Percentiles rank a stretch among this genome's conserved stretches.
phyloP scores from a whole-genome alignment of 306 rosid species.

The Cicer arietinum region DNA sequence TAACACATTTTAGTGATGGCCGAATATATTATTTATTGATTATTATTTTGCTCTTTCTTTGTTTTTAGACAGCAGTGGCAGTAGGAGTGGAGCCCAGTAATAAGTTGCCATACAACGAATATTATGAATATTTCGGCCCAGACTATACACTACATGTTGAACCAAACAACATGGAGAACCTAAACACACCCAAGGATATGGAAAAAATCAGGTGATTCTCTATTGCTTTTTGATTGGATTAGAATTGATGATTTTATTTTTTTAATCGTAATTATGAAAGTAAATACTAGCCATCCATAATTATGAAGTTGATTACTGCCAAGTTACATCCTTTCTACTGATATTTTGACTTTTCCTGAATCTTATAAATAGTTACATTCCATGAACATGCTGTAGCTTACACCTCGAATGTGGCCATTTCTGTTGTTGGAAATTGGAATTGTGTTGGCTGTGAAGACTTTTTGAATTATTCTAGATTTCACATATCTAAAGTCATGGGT shows the following conservation, averaged over 20 bases:
- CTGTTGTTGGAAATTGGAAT: not conserved
- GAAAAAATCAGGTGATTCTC: constrained; percentile 74
- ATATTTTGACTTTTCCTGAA: constrained; percentile 14
- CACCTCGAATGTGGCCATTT: constrained; percentile 3
- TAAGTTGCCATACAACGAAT: constrained; percentile 83
- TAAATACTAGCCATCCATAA: not conserved
- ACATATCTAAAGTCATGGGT: not conserved
- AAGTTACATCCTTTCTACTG: constrained; percentile 23
- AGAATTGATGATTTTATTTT: constrained; percentile 23
- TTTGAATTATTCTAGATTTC: constrained; percentile 20
- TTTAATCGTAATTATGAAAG: constrained; percentile 15
- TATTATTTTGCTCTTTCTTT: constrained; percentile 38
- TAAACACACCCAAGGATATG: constrained; percentile 72
- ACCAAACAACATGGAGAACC: constrained; percentile 72
- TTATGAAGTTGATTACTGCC: constrained; percentile 1
- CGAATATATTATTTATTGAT: constrained; percentile 19
- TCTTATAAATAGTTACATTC: not conserved
- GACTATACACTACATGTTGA: constrained; percentile 77
- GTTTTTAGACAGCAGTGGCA: constrained; percentile 85
- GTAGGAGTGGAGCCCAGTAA: constrained; percentile 89
- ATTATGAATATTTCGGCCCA: constrained; percentile 92
- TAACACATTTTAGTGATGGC: constrained; percentile 13
- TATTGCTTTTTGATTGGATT: constrained; percentile 22
- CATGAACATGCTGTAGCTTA: constrained; percentile 31
- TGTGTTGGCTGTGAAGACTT: not conserved